Evolutionary conservation across 768 basidiomycete genomes (phyloP), one percentile per base, ranked within the genome.

Genomic region (Tylopilus vinaceipallidus): DNA sequence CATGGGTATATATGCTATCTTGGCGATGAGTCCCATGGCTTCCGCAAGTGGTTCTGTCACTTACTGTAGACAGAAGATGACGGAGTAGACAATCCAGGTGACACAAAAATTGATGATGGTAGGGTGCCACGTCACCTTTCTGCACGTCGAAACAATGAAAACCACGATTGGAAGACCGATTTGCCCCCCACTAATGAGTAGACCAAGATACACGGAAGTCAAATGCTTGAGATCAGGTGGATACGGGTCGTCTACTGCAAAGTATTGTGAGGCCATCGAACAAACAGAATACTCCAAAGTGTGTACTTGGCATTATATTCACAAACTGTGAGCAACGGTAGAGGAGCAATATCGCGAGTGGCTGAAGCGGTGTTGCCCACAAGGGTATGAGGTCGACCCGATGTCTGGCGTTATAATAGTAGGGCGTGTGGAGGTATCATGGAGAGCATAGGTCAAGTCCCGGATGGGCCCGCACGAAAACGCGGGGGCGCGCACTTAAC

Each of bases 61-160:
- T 66, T 53, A 82, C 83, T 74, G 59, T 17, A 84, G 52, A 56
- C 71, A 76, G 57, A 75, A 78, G 27, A 73, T 66, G 49, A 82
- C 59, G 6, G 82, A 82, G 56, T 75, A 81, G 35, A 83, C 55
- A 10, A 77, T 72, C 79, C 80, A 80, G 39, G 76, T 71, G n/a
- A 77, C 45, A 49, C 79, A 82, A 52, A 83, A 77, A 52, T 84
- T 83, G 51, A 82, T 63, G 55, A 83, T 70, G 2, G 75, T 75
- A 1, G 80, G 77, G 45, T 76, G 78, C 47, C 77, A 75, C 32
- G 67, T 63, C 23, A 74, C 61, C 36, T 68, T 72, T 55, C 70
- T 75, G 43, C 71, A 74, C 20, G 74, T 50, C 16, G 76, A 56
- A 42, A 75, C 74, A 11, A 76, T 80, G 12, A 71, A 51, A 27